Percentiles rank a stretch among this genome's conserved stretches.
These are phyloP conservation scores for Globisporangium emineosum DNA, from an alignment of 352 stramenopile genomes.

Conservation along the genomic window DNA sequence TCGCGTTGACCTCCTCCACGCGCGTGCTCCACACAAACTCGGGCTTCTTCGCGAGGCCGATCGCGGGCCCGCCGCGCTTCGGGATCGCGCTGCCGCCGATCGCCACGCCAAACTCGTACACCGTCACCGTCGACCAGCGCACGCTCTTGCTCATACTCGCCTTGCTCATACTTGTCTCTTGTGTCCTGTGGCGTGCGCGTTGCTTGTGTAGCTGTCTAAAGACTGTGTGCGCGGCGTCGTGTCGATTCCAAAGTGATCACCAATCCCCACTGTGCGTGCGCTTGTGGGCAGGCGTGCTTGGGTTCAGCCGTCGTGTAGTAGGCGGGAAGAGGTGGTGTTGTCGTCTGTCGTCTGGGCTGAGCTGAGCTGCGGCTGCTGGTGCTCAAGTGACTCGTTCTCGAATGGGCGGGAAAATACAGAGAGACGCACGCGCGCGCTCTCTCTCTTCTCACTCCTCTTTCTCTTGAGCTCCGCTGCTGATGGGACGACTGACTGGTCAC, in stretches of 20 bases:
- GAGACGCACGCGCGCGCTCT: not conserved
- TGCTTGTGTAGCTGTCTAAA: not conserved
- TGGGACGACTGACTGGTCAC: constrained; percentile 4
- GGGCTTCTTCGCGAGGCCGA: constrained; percentile 42
- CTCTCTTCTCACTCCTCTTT: not conserved
- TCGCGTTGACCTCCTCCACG: constrained; percentile 32
- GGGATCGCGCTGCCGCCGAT: constrained; percentile 52
- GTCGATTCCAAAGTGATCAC: constrained; percentile 6
- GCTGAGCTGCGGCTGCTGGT: no score
- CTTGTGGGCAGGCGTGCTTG: not conserved
- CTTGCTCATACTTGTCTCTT: not conserved
- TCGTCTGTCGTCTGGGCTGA: not conserved
- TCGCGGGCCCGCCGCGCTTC: constrained; percentile 41
- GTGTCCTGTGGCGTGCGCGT: not conserved
- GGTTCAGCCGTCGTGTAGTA: not conserved
- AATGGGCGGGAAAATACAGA: constrained; percentile 14
- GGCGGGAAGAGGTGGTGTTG: not conserved
- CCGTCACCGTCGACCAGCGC: constrained; percentile 54
- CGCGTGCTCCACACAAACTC: constrained; percentile 42
- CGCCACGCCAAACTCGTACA: constrained; percentile 63
- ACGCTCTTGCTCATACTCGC: constrained; percentile 33
- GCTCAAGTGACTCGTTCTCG: constrained; percentile 3
- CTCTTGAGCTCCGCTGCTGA: constrained; percentile 2
- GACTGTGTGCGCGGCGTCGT: not conserved
- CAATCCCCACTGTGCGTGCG: not conserved